Base-by-base conservation (phyloP, 2,329 filamentous ascomycete species). In the Aspergillus sp. region DNA sequence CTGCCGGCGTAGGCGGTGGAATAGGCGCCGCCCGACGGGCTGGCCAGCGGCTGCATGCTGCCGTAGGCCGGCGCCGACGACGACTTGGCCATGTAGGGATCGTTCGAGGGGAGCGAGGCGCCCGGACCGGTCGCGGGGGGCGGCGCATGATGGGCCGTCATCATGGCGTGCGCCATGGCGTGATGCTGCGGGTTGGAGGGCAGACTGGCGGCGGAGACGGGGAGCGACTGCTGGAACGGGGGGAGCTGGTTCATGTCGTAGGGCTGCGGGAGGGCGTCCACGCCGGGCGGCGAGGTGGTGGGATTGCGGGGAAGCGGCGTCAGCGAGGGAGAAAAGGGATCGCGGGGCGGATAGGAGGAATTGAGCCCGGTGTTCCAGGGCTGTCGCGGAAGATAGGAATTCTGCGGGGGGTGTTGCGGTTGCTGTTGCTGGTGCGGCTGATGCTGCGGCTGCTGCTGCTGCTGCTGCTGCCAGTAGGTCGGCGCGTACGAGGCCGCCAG, bases 211-310 rank as follows among this genome's bases (percentile, higher is more conserved):
- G 81, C 10, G 81, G 78, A 41, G 65, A 85, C 79, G 16, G 82
- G 75, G 59, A 82, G 74, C 43, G 79, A 75, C 46, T 81, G 81
- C 55, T 85, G 80, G 67, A 87, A 90, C 31, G 85, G 78, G 42
- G 85, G 81, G 55, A 87, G 61, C 41, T 71, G 79, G 59, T 85
- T 84, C 56, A 84, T 77, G 58, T 88, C 86, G 71, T 87, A 90
- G 5, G 86, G 81, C 54, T 87, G 84, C 50, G 88, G 81, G 50
- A 92, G 76, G 45, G 79, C 80, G 65, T 90, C 84, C 45, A 76
- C 78, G 23, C 78, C 76, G 6, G 82, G 79, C 9, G 88, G 86
- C 47, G 85, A 84, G 60, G 81, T 79, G 40, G 81, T 76, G 54
- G 72, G 73, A 60, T 76, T 78, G 60, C 83, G 78, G 58, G 77